phyloP scores from a whole-genome alignment of 768 basidiomycete genomes.

The Mycena crocata region DNA sequence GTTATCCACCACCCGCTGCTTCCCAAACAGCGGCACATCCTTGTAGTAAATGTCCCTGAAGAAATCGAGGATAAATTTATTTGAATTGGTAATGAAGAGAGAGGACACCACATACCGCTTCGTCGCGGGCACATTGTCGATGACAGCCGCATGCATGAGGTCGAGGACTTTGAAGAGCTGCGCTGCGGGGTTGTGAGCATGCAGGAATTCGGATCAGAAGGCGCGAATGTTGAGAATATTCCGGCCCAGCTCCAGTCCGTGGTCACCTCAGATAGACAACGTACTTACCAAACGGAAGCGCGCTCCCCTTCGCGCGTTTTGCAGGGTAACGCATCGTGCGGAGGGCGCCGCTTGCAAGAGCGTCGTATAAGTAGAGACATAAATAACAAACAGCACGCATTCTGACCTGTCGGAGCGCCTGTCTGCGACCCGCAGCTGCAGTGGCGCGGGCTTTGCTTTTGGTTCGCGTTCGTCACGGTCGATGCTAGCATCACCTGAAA shows the following conservation, averaged over 20 bases:
- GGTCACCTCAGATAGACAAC: background rate
- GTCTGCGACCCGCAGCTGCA: constrained; percentile 27
- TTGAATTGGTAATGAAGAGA: background rate
- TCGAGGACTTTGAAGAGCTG: constrained; percentile 76
- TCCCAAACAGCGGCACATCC: constrained; percentile 82
- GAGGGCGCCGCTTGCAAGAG: constrained; percentile 9
- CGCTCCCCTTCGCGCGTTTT: constrained; percentile 48
- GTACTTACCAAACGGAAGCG: constrained; percentile 54
- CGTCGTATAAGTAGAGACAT: background rate
- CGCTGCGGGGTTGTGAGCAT: too few species aligned
- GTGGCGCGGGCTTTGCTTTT: constrained; percentile 4
- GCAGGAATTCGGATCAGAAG: too few species aligned
- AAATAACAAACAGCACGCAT: background rate
- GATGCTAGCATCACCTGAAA: constrained; percentile 1
- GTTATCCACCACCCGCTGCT: constrained; percentile 80
- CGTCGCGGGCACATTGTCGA: constrained; percentile 65
- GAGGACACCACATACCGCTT: constrained; percentile 61
- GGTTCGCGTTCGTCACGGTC: background rate
- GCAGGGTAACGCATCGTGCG: constrained; percentile 47
- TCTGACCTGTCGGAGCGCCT: constrained; percentile 19
- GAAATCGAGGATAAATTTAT: too few species aligned
- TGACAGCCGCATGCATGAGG: constrained; percentile 74
- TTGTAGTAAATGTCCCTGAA: constrained; percentile 89
- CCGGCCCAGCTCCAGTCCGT: background rate
- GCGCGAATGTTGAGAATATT: too few species aligned